Percentiles rank a stretch among this genome's conserved stretches.
These are phyloP conservation scores for Lophium mytilinum DNA, from an alignment of 495 filamentous ascomycete genomes.

Conservation along the genomic window DNA sequence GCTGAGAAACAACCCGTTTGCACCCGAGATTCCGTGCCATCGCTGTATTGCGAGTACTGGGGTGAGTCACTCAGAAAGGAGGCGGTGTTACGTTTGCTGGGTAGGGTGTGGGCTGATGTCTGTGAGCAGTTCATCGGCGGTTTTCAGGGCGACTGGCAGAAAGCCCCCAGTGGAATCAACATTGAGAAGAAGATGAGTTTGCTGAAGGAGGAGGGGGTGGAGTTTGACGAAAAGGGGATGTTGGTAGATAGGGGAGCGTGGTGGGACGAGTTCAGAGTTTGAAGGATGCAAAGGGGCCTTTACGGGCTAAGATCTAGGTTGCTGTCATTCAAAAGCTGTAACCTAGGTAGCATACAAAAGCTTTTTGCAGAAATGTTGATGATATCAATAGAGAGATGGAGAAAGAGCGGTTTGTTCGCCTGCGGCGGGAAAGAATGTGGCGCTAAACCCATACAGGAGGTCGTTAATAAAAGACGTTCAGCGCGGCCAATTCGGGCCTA, in stretches of 20 bases:
- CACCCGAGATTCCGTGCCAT: slow-evolving; percentile 38
- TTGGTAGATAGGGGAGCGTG: slow-evolving; percentile 31
- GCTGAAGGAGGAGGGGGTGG: slow-evolving; percentile 42
- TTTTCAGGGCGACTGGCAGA: slow-evolving; percentile 42
- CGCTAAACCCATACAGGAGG: too few species aligned
- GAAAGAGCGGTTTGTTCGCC: too few species aligned
- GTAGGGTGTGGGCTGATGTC: not conserved
- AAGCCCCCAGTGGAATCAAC: slow-evolving; percentile 40
- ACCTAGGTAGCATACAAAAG: too few species aligned
- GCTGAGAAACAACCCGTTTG: slow-evolving; percentile 47
- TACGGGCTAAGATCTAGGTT: too few species aligned
- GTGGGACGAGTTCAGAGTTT: slow-evolving; percentile 38
- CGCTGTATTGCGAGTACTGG: slow-evolving; percentile 34
- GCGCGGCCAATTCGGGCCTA: too few species aligned
- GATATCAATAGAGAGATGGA: too few species aligned
- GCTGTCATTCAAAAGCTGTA: too few species aligned
- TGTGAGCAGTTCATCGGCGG: slow-evolving; percentile 36
- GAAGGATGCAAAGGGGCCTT: too few species aligned
- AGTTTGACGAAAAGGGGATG: slow-evolving; percentile 39
- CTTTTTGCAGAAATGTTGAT: too few species aligned
- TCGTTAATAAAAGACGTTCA: too few species aligned
- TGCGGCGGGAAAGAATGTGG: too few species aligned
- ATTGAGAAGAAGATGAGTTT: slow-evolving; percentile 40
- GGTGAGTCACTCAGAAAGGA: slow-evolving; percentile 15
- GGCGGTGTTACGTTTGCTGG: too few species aligned